phyloP scores from a whole-genome alignment of 176 grass and related monocot species.

The Leersia perrieri region DNA sequence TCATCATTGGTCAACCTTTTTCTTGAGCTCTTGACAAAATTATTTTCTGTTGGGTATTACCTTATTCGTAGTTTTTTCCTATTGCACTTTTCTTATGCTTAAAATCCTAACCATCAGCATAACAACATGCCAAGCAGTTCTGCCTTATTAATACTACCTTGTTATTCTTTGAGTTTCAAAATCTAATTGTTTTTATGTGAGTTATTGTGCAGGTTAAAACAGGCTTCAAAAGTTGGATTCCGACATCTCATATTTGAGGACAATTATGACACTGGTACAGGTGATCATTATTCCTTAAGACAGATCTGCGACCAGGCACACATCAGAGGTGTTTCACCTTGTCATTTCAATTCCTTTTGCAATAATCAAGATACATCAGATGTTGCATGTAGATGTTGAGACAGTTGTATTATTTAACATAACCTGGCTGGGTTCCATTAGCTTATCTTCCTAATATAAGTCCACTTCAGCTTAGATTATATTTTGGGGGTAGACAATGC shows the following conservation, averaged over 20 bases:
- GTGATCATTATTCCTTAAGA: constrained; percentile 90
- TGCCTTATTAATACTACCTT: neutral
- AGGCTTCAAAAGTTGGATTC: constrained; percentile 69
- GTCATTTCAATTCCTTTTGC: neutral
- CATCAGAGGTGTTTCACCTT: constrained; percentile 64
- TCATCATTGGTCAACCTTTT: neutral
- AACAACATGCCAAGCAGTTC: neutral
- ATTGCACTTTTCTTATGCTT: neutral
- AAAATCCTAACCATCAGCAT: constrained; percentile 8
- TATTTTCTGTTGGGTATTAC: neutral
- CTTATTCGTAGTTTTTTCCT: neutral
- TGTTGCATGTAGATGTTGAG: neutral
- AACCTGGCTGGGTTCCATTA: neutral
- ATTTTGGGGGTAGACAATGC: no score
- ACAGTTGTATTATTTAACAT: neutral
- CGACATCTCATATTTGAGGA: constrained; percentile 92
- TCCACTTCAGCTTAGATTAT: neutral
- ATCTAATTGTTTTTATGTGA: neutral
- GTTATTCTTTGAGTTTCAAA: neutral
- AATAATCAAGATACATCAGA: neutral
- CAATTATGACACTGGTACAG: constrained; percentile 93
- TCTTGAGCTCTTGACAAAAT: neutral
- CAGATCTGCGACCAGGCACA: constrained; percentile 88
- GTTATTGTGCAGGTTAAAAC: constrained; percentile 51
- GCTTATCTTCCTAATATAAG: neutral